phyloP scores from a whole-genome alignment of 768 basidiomycete genomes.

The Nevesoporus exiguus region DNA sequence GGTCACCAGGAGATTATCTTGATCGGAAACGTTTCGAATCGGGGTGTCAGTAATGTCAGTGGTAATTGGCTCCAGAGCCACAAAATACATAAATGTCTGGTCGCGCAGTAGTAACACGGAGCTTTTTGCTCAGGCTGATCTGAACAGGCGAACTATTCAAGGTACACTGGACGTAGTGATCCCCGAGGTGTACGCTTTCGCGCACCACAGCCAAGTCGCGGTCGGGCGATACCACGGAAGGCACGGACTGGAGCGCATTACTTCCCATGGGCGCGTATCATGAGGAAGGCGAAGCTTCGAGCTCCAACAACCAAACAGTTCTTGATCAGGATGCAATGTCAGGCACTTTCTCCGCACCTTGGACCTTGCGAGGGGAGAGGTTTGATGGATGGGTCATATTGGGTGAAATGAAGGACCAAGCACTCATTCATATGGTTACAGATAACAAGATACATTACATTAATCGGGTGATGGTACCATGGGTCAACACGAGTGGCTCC shows the following conservation, averaged over 20 bases:
- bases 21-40: background rate
- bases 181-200: background rate
- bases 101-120: background rate
- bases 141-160: background rate
- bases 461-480: background rate
- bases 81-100: background rate
- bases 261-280: background rate
- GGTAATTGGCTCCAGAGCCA: background rate
- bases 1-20: background rate
- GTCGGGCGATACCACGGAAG: too few relatives aligned
- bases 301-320: background rate
- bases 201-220: too few relatives aligned
- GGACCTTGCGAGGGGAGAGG: background rate
- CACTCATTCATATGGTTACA: background rate
- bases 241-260: background rate
- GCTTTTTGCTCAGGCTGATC: background rate
- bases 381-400: conserved; percentile 4
- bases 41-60: background rate
- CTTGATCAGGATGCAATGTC: background rate
- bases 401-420: conserved; percentile 12
- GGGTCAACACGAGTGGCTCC: background rate
- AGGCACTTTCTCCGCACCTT: background rate
- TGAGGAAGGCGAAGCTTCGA: background rate
- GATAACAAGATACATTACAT: background rate
- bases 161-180: background rate